Evolutionary conservation across 1,284 basidiomycete species (phyloP).

Genomic region (Dichomitus squalens): DNA sequence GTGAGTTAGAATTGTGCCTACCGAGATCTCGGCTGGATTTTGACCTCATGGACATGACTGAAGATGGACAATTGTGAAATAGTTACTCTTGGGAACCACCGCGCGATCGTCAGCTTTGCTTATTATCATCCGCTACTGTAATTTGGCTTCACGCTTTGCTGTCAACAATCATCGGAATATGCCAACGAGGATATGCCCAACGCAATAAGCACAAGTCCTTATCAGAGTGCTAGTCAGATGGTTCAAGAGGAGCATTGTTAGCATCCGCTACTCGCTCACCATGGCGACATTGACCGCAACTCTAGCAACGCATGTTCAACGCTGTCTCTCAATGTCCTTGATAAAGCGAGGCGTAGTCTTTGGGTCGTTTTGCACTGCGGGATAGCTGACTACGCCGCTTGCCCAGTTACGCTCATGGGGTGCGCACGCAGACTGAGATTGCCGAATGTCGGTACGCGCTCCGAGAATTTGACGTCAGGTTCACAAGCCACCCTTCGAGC

Average conservation of each 20-base stretch:
- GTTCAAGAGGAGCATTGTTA: background rate
- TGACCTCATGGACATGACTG: background rate
- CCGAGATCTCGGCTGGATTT: background rate
- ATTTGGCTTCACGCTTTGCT: conserved; percentile 14
- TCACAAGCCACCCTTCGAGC: background rate
- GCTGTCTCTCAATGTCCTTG: no score
- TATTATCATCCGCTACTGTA: conserved; percentile 22
- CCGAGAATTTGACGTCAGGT: background rate
- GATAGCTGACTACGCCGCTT: background rate
- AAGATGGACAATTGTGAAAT: conserved; percentile 4
- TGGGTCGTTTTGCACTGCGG: background rate
- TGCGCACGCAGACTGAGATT: background rate
- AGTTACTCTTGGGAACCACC: conserved; percentile 1
- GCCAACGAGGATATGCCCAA: background rate
- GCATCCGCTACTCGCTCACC: conserved; percentile 4
- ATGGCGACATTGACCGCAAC: conserved; percentile 21
- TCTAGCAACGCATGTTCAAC: no score
- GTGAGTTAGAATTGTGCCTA: conserved; percentile 3
- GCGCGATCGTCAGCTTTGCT: conserved; percentile 12
- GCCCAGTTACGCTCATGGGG: background rate
- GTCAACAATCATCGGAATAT: background rate
- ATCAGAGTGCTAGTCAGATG: conserved; percentile 16
- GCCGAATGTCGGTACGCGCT: background rate
- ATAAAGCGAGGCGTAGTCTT: background rate
- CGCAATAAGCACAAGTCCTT: conserved; percentile 2